These are phyloP conservation scores for Colletotrichum viniferum DNA, from an alignment of 2,329 filamentous ascomycete genomes.

Conservation along the genomic window DNA sequence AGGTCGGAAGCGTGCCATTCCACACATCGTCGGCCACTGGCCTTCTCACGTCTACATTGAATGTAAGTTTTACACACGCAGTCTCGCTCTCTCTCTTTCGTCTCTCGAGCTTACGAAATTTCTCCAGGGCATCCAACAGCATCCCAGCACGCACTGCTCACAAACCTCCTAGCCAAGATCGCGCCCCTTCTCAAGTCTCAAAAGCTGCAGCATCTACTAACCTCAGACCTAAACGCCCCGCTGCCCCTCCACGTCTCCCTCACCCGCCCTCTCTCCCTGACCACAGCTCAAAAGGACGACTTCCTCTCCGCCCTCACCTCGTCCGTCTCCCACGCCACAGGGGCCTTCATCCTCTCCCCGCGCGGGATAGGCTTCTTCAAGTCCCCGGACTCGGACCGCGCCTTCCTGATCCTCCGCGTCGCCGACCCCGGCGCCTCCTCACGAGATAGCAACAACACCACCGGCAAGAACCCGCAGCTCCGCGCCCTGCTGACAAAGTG, in stretches of 20 bases:
- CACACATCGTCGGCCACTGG: constrained; percentile 90
- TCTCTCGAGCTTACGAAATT: not conserved
- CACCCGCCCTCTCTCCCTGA: constrained; percentile 79
- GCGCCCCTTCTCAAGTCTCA: constrained; percentile 32
- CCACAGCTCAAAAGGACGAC: constrained; percentile 70
- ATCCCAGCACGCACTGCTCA: constrained; percentile 52
- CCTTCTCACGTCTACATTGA: constrained; percentile 91
- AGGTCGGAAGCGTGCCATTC: constrained; percentile 80
- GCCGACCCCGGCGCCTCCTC: constrained; percentile 15
- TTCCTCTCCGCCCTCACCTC: constrained; percentile 66
- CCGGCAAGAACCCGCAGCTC: constrained; percentile 56
- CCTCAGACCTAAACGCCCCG: constrained; percentile 77
- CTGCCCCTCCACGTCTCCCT: constrained; percentile 90
- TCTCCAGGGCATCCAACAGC: constrained; percentile 58
- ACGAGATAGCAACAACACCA: constrained; percentile 16
- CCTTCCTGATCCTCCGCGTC: constrained; percentile 84
- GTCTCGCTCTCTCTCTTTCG: not conserved
- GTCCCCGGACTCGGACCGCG: constrained; percentile 67
- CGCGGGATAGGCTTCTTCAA: constrained; percentile 52
- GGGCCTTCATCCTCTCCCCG: constrained; percentile 42
- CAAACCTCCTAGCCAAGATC: constrained; percentile 43
- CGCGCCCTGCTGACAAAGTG: constrained; percentile 67
- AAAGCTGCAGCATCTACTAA: constrained; percentile 71
- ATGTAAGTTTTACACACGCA: constrained; percentile 70
- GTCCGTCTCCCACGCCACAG: constrained; percentile 40